Base-by-base conservation (phyloP, 306 rosid genomes). In the Prunus salicina region DNA sequence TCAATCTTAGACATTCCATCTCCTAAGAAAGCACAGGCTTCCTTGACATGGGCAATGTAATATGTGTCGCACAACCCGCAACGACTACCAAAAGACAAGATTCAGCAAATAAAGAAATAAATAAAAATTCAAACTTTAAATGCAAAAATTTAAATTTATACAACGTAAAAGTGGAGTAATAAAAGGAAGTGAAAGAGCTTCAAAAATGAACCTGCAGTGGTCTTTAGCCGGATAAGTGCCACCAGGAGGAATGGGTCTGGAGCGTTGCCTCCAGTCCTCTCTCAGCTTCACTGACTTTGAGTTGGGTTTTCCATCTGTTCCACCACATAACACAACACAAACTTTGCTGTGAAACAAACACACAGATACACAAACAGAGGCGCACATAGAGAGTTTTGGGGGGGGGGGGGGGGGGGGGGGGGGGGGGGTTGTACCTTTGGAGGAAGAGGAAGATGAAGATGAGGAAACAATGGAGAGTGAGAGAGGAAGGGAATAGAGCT, bases 41-140 rank as follows among this genome's bases (percentile, higher is more conserved):
- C 75, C 93, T 94, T 94, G 69, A 94, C 98, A 82, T 94, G 98
- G 56, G 98, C 98, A 82, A 94, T 84, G 75, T 94, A 94, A 76
- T 94, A 94, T 1, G 98, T 94, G 73, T 94, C 98, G 79, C 98
- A 94, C 91, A 94, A 83, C 63, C 98, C 98, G 47, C 98, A 94
- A 45, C 62, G 87, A 82, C 98, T 94, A 88, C 71, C 63, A 73
- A 77, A 81, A 57, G 50, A 57, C 34, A 67, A 6, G 55, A 38
- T 38, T 61, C 68, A 73, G 8, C 51, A 47, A 18, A 49, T 24
- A 57, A 38, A 65, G 62, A 53, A 30, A 67, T 45, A 45, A 56
- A 24, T 1, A 60, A 20, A 67, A 24, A n/a, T 34, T 32, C 45
- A 10, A 55, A 73, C 10, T 28, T 43, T 34, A 22, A 52, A 32